Evolutionary conservation across 768 basidiomycete species (phyloP), one percentile per base, ranked within the genome.

Genomic region (Myochromella boudieri): DNA sequence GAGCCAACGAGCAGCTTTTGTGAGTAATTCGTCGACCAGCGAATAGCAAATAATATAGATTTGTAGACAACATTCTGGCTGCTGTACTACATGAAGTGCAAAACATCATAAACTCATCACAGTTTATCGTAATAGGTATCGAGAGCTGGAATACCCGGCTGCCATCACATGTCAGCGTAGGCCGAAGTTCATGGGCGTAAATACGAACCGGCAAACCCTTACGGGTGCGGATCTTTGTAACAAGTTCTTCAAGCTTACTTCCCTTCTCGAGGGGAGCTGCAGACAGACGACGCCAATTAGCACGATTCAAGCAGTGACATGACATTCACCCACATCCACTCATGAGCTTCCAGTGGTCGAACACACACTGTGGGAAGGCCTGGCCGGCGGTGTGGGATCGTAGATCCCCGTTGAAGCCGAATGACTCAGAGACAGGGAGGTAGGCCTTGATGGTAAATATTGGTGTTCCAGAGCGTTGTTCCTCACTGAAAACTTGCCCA

Each of bases 371-470:
- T 39, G 97, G 95, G 92, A 97, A 98, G 55, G 97, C 97, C 76
- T 99, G 97, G 37, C 97, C 97, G 63, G 81, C 83, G 37, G 97
- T 98, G 38, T 87, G 85, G 63, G 84, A 82, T 58, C 97, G 90
- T 46, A 99, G 84, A 59, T 91, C 95, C 59, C 88, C 92, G 68
- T 95, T 98, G 86, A 98, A 98, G 56, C 95, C 95, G 74, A 97
- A 97, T 4, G 91, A 93, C 68, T 93, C 91, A 67, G 75, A 74
- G 68, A 93, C 91, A 57, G 93, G 93, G 25, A 95, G 78, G 77
- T 92, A 93, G 27, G 95, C 95, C 81, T 97, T 98, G 70, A 99
- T 89, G 40, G 89, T 98, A 84, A 95, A 97, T 93, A 97, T 97
- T 51, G 97, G 97, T 14, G 97, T 99, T 75, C 97, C 95, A 3